Evolutionary conservation across 2,329 filamentous ascomycete species (phyloP).

Genomic region (Diaporthe eres): DNA sequence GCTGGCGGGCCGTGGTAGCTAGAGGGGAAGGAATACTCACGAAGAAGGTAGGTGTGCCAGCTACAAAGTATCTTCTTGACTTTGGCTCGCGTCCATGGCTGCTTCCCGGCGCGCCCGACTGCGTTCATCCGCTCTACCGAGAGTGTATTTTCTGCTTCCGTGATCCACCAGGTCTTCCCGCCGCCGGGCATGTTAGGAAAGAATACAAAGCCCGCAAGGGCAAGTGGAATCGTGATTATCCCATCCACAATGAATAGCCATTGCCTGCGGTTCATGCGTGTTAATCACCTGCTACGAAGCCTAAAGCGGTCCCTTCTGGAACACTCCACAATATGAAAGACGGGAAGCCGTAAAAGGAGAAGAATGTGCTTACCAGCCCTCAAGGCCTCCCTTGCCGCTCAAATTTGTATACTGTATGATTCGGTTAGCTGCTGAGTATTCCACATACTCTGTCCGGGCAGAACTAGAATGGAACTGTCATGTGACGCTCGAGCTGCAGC

Average conservation of each 20-base stretch:
- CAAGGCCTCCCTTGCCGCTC: conserved; percentile 59
- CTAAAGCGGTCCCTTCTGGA: background rate
- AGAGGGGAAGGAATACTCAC: conserved; percentile 42
- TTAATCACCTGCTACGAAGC: background rate
- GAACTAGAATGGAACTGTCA: background rate
- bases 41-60: conserved; percentile 57
- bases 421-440: background rate
- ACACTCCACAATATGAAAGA: background rate
- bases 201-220: conserved; percentile 63
- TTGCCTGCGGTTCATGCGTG: conserved; percentile 41
- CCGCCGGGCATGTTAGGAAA: conserved; percentile 63
- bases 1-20: no score
- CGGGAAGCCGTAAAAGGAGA: conserved; percentile 41
- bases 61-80: conserved; percentile 51
- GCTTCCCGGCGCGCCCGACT: conserved; percentile 22
- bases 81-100: conserved; percentile 46
- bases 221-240: conserved; percentile 66
- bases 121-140: conserved; percentile 48
- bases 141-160: conserved; percentile 53
- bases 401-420: conserved; percentile 48
- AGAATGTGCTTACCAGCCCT: conserved; percentile 57
- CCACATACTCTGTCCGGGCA: no score
- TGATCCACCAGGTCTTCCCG: conserved; percentile 55
- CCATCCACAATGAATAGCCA: conserved; percentile 59
- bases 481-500: background rate